These are phyloP conservation scores for Termitomyces sp. DNA, from an alignment of 1,284 basidiomycete genomes.

Conservation along the genomic window DNA sequence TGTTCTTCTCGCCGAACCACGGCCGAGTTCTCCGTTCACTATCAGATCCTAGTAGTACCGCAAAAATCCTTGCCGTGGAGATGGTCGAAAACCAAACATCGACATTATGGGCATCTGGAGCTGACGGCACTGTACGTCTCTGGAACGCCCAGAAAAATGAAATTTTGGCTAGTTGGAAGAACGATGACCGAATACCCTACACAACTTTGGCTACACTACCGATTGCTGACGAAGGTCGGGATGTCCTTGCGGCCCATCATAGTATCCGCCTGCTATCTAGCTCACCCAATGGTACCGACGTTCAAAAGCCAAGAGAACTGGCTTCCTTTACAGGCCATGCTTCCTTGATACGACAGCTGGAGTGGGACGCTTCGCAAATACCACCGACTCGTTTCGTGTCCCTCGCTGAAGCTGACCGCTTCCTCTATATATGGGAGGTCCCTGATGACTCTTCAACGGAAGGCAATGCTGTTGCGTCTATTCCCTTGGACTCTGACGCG, in stretches of 20 bases:
- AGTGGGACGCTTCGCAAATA: constrained; percentile 44
- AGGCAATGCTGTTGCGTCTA: constrained; percentile 58
- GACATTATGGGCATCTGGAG: constrained; percentile 52
- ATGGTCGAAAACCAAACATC: constrained; percentile 26
- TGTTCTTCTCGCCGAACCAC: constrained; percentile 56
- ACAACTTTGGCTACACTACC: constrained; percentile 46
- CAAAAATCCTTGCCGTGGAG: constrained; percentile 47
- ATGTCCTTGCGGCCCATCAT: constrained; percentile 57
- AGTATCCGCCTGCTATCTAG: constrained; percentile 51
- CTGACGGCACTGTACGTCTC: constrained; percentile 50
- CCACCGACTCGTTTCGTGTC: constrained; percentile 55
- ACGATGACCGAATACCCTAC: constrained; percentile 52
- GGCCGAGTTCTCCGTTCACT: constrained; percentile 51
- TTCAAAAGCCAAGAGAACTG: constrained; percentile 40
- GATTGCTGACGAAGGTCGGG: constrained; percentile 29
- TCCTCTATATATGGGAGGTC: constrained; percentile 66
- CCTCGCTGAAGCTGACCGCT: constrained; percentile 70
- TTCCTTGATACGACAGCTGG: constrained; percentile 47
- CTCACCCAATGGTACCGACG: constrained; percentile 19
- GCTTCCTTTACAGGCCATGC: constrained; percentile 64
- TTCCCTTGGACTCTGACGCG: constrained; percentile 65
- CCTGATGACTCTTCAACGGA: constrained; percentile 36
- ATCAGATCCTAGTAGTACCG: constrained; percentile 48
- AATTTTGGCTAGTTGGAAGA: constrained; percentile 46
- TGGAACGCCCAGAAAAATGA: constrained; percentile 54